Base-by-base conservation (phyloP, 495 filamentous ascomycete species). In the Aspergillus panamensis region DNA sequence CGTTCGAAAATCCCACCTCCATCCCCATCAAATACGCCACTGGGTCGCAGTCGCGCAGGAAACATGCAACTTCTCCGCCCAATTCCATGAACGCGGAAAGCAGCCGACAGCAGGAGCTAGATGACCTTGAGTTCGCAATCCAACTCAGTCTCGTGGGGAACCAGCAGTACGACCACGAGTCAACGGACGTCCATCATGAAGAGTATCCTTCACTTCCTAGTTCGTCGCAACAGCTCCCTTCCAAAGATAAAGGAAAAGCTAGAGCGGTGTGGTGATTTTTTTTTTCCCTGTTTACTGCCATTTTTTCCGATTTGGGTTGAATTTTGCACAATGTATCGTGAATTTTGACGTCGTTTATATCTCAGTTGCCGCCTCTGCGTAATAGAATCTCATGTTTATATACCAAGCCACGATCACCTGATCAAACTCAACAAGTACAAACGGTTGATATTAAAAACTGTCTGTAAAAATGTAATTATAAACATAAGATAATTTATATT, bases 91-190 rank as follows among this genome's bases (percentile, higher is more conserved):
- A 58, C 37, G 59, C 68, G 39, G 69, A 75, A 56, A 71, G 75
- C 44, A 77, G 75, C 52, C 65, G 64, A 50, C 68, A 69, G 45
- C 58, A 73, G 67, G 80, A 89, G 57, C 80, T 90, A 62, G 83
- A 87, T 44, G 93, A 96, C 70, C 68, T 97, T 40, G 88, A 95
- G 43, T 84, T 91, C 57, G 94, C 94, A 3, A 72, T 97, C 56
- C 84, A 87, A 68, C 72, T 97, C 31, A 97, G 94, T 68, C 71
- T 97, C 45, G 88, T 86, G 12, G 92, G 96, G 72, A 85, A 71
- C 55, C 68, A 66, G 60, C 57, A 65, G 49, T 59, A 61, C 17
- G 19, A 25, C 17, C 17, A 39, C 25, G 21, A 20, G 25, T 48
- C 43, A 49, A 39, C 44, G 8, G 58, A 57, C 55, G 50, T 62